A percentile compares a stretch with the other conserved stretches of the same genome.
These are phyloP conservation scores for Claviceps sp. DNA, from an alignment of 2,329 filamentous ascomycete genomes.

Conservation along the genomic window DNA sequence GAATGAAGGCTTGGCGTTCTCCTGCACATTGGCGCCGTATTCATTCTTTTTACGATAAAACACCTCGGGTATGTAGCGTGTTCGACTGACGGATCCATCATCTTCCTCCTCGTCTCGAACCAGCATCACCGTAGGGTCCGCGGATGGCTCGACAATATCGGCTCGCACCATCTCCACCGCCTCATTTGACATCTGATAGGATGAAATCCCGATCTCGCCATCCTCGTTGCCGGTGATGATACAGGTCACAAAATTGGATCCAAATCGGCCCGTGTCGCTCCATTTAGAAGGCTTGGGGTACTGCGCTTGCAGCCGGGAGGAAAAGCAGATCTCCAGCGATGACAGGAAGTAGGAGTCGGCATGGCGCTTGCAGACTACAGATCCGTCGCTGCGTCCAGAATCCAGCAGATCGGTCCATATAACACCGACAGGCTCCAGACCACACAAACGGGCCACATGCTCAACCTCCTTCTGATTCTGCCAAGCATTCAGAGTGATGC, in stretches of 20 bases:
- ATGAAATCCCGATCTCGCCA: slow-evolving; percentile 75
- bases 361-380: slow-evolving; percentile 88
- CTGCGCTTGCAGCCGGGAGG: slow-evolving; percentile 73
- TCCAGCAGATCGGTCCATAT: slow-evolving; percentile 91
- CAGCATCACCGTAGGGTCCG: slow-evolving; percentile 85
- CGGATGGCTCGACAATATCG: slow-evolving; percentile 88
- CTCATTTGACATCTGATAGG: slow-evolving; percentile 91
- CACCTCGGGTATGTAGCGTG: slow-evolving; percentile 90
- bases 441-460: slow-evolving; percentile 67
- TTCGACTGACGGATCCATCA: slow-evolving; percentile 51
- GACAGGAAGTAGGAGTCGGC: slow-evolving; percentile 90
- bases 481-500: slow-evolving; percentile 75
- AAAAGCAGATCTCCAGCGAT: slow-evolving; percentile 82
- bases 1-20: slow-evolving; percentile 93
- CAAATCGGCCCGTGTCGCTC: slow-evolving; percentile 89
- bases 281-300: slow-evolving; percentile 88
- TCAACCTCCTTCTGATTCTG: slow-evolving; percentile 72
- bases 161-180: slow-evolving; percentile 95
- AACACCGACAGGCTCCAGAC: slow-evolving; percentile 76
- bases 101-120: slow-evolving; percentile 87
- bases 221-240: slow-evolving; percentile 86
- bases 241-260: slow-evolving; percentile 94
- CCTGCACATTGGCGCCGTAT: slow-evolving; percentile 89
- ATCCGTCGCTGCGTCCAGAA: slow-evolving; percentile 66
- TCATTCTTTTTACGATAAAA: slow-evolving; percentile 95